Base-by-base conservation (phyloP, 1,284 basidiomycete species). In the Fomitopsis betulina region DNA sequence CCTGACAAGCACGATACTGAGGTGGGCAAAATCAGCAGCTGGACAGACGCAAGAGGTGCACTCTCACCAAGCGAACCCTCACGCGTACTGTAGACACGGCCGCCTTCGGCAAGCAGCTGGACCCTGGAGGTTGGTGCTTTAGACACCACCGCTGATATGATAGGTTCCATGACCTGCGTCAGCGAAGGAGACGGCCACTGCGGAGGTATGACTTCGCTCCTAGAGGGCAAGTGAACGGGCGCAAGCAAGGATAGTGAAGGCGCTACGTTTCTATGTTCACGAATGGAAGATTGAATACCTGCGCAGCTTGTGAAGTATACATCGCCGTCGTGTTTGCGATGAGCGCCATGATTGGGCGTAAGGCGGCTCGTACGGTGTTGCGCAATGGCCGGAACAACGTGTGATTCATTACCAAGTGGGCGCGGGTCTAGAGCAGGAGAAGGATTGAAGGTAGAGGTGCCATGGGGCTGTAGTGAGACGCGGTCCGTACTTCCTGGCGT, bases 81-180 rank as follows among this genome's bases (percentile, higher is more conserved):
- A 21, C 40, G 9, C 8, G 5, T 19, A 19, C n/a, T 25, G 5
- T 43, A n/a, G n/a, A 25, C 19, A 17, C 30, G 38, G 33, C 7
- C 56, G 50, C 4, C 30, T 38, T 37, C 59, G 55, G 15, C 37
- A 23, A 19, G 62, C 35, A 15, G 35, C 35, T 37, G 35, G 35
- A 37, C 2, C 9, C 13, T 37, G 4, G 13, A 6, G 8, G 13
- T 9, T 37, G 35, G 35, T 12, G 35, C 13, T 37, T 10, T 37
- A 3, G 63, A 57, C 38, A 60, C 63, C 59, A 61, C 62, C 3
- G 64, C 64, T 17, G 60, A 58, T 13, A 69, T 42, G 4, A 67
- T 65, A 2, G 67, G 67, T 33, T 64, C 61, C 64, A 69, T 67
- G 38, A 67, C 59, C 54, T 68, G 67, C 63, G 65, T 65, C 30